These are phyloP conservation scores for Tolypocladium tundrense DNA, from an alignment of 2,329 filamentous ascomycete genomes.

Conservation along the genomic window DNA sequence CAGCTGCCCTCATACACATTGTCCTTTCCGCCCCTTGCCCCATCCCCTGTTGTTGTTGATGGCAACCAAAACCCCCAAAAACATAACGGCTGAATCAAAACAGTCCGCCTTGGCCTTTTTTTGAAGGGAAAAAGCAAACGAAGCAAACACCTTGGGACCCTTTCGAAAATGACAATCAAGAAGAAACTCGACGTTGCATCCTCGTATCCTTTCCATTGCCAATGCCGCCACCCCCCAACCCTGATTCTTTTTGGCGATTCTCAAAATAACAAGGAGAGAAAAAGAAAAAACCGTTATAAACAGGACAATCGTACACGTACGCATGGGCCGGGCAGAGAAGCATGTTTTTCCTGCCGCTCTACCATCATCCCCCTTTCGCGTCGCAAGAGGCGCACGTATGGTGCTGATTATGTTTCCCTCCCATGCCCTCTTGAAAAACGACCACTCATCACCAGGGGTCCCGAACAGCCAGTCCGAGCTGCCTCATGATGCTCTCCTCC, in stretches of 20 bases:
- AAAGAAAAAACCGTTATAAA: constrained; percentile 14
- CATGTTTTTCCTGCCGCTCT: constrained; percentile 3
- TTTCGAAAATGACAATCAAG: not conserved
- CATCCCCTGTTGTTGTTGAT: not conserved
- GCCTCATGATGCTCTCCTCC: constrained; percentile 7
- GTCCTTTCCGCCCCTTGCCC: not conserved
- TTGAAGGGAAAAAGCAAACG: not conserved
- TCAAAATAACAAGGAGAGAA: constrained; percentile 10
- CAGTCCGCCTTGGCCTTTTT: not conserved
- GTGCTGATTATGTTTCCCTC: constrained; percentile 21
- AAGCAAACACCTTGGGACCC: not conserved
- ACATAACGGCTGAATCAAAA: not conserved
- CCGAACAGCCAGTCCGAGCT: constrained; percentile 7
- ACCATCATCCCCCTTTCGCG: constrained; percentile 5
- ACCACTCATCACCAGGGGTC: constrained; percentile 2
- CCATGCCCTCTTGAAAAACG: constrained; percentile 11
- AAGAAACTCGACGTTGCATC: not conserved
- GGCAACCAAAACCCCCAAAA: not conserved
- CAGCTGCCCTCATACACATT: not conserved
- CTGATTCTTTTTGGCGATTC: constrained; percentile 22
- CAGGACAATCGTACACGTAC: constrained; percentile 27
- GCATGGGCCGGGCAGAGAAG: constrained; percentile 10
- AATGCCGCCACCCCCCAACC: constrained; percentile 12
- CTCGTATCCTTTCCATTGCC: constrained; percentile 8
- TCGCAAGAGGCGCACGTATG: constrained; percentile 9